Base-by-base conservation (phyloP, 352 stramenopile species). In the Aphanomyces astaci region DNA sequence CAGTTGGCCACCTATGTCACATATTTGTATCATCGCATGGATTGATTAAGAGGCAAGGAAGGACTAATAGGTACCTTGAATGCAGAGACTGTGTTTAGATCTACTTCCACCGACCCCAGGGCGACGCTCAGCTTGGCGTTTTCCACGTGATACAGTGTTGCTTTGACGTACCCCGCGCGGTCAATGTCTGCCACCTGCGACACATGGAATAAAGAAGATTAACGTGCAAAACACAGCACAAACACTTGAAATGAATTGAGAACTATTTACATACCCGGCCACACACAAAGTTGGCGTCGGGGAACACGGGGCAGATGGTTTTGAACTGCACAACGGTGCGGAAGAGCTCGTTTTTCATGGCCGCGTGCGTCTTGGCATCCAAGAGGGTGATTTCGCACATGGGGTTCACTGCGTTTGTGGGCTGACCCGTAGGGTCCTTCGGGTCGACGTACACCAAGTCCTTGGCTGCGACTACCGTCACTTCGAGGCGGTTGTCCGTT, bases 401-500 rank as follows among this genome's bases (percentile, higher is more conserved):
- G 0, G 81, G 81, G 60, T 88, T 68, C n/a, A 68, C 49, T 22
- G 62, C 46, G 13, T 27, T 31, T n/a, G 24, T 32, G 17, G 46
- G 43, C 30, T 59, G 51, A 13, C 51, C 81, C 17, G 77, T 81
- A 2, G 74, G 83, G 28, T 88, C 80, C 63, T 87, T 91, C 27
- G 82, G 73, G 39, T 88, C 80, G 0, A 81, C 68, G 36, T 73
- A 78, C 36, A 89, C 82, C 13, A 91, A 69, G 32, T 79, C 71
- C 19, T 73, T 77, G 3, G 81, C 81, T 19, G 65, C 73, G 4
- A 91, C 22, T 11, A 91, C 74, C 5, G 75, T 79, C 9, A 91
- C 74, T 65, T 91, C 83, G 31, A 91, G 72, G 0, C 83, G 79
- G 36, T 89, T 88, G 63, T 91, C 83, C 1, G 78, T 83, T 64